These are phyloP conservation scores for Williopsis jadinii DNA, from an alignment of 1,139 yeast species.

Conservation along the genomic window DNA sequence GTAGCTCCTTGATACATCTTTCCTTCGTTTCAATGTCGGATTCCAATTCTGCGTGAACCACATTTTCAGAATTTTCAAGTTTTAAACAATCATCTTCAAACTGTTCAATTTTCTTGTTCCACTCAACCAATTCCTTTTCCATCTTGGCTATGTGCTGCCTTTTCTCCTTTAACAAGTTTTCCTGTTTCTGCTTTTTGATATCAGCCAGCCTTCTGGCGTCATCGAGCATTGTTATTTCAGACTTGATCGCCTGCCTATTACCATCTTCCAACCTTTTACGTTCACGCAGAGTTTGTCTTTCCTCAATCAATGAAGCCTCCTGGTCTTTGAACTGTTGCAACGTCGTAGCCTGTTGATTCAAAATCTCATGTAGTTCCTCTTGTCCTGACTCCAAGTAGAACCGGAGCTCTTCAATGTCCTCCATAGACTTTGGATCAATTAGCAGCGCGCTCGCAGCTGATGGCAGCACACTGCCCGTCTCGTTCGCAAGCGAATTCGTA, in stretches of 20 bases:
- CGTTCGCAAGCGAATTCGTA: constrained; percentile 12
- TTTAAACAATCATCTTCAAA: constrained; percentile 17
- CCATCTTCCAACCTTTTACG: constrained; percentile 42
- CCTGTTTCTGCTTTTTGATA: constrained; percentile 26
- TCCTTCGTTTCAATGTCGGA: constrained; percentile 18
- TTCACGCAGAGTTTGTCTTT: constrained; percentile 36
- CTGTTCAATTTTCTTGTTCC: constrained; percentile 24
- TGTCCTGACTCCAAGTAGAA: constrained; percentile 42
- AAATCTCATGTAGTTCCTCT: constrained; percentile 37
- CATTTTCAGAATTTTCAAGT: constrained; percentile 22
- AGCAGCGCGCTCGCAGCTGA: constrained; percentile 12
- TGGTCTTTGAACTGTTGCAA: constrained; percentile 36
- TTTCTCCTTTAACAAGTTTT: constrained; percentile 22
- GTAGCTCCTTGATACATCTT: constrained; percentile 22
- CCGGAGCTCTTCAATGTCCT: constrained; percentile 43
- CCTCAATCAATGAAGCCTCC: constrained; percentile 31
- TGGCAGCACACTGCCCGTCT: constrained; percentile 4
- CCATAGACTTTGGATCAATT: constrained; percentile 20
- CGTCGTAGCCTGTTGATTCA: constrained; percentile 32
- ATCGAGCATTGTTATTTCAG: constrained; percentile 44
- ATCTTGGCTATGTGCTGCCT: constrained; percentile 25
- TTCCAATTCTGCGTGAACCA: constrained; percentile 18
- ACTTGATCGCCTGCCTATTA: constrained; percentile 38
- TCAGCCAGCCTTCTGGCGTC: constrained; percentile 30
- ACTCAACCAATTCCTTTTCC: constrained; percentile 24